Conservation (phyloP, 495 filamentous ascomycete species). For the Xylaria cubensis region DNA sequence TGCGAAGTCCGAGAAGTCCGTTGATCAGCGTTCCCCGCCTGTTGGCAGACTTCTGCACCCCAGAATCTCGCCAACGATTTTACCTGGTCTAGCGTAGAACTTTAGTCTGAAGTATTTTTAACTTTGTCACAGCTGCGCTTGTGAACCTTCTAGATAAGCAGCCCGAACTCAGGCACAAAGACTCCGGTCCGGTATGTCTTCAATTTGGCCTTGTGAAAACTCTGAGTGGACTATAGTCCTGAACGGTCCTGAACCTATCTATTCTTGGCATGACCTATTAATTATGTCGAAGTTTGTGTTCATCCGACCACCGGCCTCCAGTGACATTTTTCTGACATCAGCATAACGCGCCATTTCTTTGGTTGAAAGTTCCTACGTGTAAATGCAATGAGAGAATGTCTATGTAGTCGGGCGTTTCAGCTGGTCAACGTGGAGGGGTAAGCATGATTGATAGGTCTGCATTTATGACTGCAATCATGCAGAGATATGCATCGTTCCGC, state of each 20-base stretch:
- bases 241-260: neutral
- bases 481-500: slow-evolving; percentile 17
- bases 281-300: neutral
- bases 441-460: neutral
- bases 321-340: slow-evolving; percentile 27
- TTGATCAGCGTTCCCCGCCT: neutral
- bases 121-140: neutral
- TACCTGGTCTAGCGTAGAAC: neutral
- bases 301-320: neutral
- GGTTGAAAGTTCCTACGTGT: neutral
- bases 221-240: neutral
- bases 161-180: neutral
- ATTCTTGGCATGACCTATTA: slow-evolving; percentile 3
- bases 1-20: neutral
- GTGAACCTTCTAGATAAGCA: neutral
- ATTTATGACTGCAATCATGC: slow-evolving; percentile 4
- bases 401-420: slow-evolving; percentile 18
- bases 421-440: slow-evolving; percentile 10
- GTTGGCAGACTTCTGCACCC: slow-evolving; percentile 22
- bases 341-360: slow-evolving; percentile 8
- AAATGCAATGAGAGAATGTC: slow-evolving; percentile 16
- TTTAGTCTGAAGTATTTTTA: slow-evolving; percentile 3
- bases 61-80: slow-evolving; percentile 5
- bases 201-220: neutral
- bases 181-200: neutral